Base-by-base conservation (phyloP, 1,284 basidiomycete species). In the Ganoderma lingzhi region DNA sequence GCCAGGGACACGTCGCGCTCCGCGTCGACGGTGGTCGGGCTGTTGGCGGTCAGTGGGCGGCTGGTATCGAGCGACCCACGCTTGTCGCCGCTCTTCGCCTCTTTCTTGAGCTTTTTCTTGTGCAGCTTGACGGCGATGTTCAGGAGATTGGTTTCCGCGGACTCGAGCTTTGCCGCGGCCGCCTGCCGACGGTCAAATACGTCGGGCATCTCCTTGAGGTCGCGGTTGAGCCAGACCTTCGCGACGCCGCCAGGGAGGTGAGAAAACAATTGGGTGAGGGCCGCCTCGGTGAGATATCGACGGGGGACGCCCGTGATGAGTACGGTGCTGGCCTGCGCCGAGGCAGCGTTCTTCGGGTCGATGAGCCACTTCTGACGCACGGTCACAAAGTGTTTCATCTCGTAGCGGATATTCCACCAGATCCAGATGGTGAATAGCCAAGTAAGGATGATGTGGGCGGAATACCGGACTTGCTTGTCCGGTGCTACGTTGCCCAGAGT, bases 231-330 rank as follows among this genome's bases (percentile, higher is more conserved):
- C 97, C 97, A 99, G 42, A 99, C 89, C 69, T 91, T 90, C 74
- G 90, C 91, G 5, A 96, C 92, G 23, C 95, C 95, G 8, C 96
- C 96, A 1, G 95, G 95, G 5, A 96, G 84, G 71, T 90, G 86
- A 35, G 87, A 86, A 79, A 92, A 96, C n/a, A 94, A 80, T 67
- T 84, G 84, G 58, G 82, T 85, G 41, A 98, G 85, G 30, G 91
- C 91, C 28, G 87, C 83, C 72, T 88, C 86, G 6, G 85, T 86
- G 51, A 96, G 89, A 76, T 93, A 92, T 66, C 90, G 87, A 58
- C 87, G 81, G n/a, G 97, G 96, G 8, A 99, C 90, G 59, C 96
- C 96, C 17, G 95, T 96, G 72, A 99, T 86, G 60, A 96, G 89
- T 23, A 99, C 86, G 3, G 97, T 98, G 73, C 91, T 93, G 2